Evolutionary conservation across 441 rosid species (phyloP), one percentile per base, ranked within the genome.

Genomic region (Aquilaria agallochum): DNA sequence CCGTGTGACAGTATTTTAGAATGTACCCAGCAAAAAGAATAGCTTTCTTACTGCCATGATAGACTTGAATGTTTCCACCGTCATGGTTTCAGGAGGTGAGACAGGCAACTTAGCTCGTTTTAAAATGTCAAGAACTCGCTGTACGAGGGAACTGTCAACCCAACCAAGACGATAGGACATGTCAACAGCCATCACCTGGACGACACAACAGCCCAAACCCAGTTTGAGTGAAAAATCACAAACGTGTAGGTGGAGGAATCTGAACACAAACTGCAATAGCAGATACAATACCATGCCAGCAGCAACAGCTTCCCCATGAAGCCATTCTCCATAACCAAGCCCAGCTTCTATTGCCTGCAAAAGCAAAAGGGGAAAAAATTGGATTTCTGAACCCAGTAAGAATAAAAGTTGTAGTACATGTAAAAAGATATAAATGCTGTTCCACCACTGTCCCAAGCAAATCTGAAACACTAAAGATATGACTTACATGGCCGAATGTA

Each of bases 281-380:
- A 50, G 57, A 61, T 20, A 32, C 55, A 66, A 70, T 83, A 92
- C 97, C 74, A 31, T 90, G 83, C 99, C 99, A 68, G 92, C 95
- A 9, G 98, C 96, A 73, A 95, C 88, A 76, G 97, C 98, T 84
- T 95, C 97, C 69, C 99, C 99, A 60, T 95, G 99, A 69, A 95
- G 93, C 97, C 99, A 95, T 63, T 81, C 74, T 63, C 98, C 99
- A 51, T 95, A 90, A 63, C 98, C 98, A 61, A 88, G 62, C 50
- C 98, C 92, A 55, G 91, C 89, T 78, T 95, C 99, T 69, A 95
- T 88, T 56, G 98, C 98, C 98, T 95, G 82, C 60, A 62, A 72
- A 68, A 50, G 3, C 42, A 36, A 36, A 36, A 36, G 42, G 7
- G 42, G 7, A 36, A 36, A 3, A 36, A 36, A 20, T 20, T 36